phyloP scores from a whole-genome alignment of 2,329 filamentous ascomycete species.

The Shiraia bambusicola region DNA sequence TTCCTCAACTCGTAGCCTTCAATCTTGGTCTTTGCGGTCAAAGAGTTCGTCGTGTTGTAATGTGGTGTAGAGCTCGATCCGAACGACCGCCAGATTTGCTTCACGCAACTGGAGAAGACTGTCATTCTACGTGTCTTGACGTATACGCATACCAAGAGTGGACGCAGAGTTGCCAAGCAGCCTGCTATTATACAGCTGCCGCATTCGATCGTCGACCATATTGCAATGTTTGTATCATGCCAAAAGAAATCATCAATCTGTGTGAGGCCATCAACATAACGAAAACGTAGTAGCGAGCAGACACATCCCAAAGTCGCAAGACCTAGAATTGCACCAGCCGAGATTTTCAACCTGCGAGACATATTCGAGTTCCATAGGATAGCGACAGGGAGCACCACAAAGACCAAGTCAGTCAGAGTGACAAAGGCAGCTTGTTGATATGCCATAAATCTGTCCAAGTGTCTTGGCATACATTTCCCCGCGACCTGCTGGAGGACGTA shows the following conservation, averaged over 20 bases:
- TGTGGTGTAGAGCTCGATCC: constrained; percentile 4
- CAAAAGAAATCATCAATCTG: constrained; percentile 50
- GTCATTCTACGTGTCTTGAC: constrained; percentile 1
- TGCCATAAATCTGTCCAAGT: constrained; percentile 55
- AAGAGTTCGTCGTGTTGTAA: constrained; percentile 1
- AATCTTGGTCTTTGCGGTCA: neutral
- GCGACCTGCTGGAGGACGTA: constrained; percentile 37
- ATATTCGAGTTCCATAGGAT: constrained; percentile 61
- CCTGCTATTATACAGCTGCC: constrained; percentile 50
- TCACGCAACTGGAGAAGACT: constrained; percentile 1
- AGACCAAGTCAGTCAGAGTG: constrained; percentile 36
- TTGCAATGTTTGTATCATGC: constrained; percentile 50
- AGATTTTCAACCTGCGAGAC: constrained; percentile 54
- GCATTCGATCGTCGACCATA: constrained; percentile 43
- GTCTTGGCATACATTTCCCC: constrained; percentile 46
- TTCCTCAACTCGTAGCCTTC: neutral
- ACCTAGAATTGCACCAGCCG: constrained; percentile 56
- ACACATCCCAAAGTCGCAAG: constrained; percentile 55
- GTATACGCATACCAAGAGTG: constrained; percentile 43
- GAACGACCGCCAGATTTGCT: constrained; percentile 5
- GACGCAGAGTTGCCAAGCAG: constrained; percentile 55
- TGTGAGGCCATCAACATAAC: constrained; percentile 46
- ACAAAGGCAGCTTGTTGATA: constrained; percentile 43
- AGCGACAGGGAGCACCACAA: constrained; percentile 43
- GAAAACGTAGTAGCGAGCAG: constrained; percentile 55